A percentile compares a stretch with the other conserved stretches of the same genome.
Evolutionary conservation across 2,329 filamentous ascomycete genomes (phyloP).

Genomic region (Ampelomyces quisqualis): DNA sequence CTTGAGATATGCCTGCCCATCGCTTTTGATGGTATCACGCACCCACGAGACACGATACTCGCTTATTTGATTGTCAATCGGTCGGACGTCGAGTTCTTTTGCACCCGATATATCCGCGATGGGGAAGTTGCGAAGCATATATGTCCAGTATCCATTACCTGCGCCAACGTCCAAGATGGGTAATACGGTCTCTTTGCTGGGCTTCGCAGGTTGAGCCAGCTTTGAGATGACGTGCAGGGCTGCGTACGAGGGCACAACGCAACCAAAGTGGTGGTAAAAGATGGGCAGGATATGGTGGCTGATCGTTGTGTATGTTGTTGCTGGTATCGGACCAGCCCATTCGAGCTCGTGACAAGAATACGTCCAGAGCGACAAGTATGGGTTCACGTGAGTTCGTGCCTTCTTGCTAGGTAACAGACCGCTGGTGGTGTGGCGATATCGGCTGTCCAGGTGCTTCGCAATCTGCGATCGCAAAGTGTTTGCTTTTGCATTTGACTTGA

Average conservation of each 20-base stretch:
- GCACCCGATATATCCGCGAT: conserved; percentile 57
- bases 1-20: conserved; percentile 62
- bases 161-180: conserved; percentile 66
- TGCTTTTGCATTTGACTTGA: conserved; percentile 66
- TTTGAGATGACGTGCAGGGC: conserved; percentile 61
- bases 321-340: conserved; percentile 62
- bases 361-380: conserved; percentile 66
- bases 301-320: conserved; percentile 54
- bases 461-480: conserved; percentile 60
- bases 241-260: conserved; percentile 68
- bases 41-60: conserved; percentile 71
- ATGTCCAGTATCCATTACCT: conserved; percentile 75
- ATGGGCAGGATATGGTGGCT: conserved; percentile 70
- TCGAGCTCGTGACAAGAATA: conserved; percentile 65
- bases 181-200: conserved; percentile 43
- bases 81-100: conserved; percentile 56
- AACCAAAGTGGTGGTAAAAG: conserved; percentile 78
- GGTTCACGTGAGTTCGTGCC: conserved; percentile 58
- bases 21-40: conserved; percentile 61
- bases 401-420: conserved; percentile 40
- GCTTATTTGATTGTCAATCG: conserved; percentile 68
- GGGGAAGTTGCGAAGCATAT: conserved; percentile 69
- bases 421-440: conserved; percentile 45
- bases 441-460: conserved; percentile 59
- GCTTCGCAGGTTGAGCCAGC: conserved; percentile 46